Evolutionary conservation across 2,329 filamentous ascomycete species (phyloP).

Genomic region (Verticillium nonalfalfae): DNA sequence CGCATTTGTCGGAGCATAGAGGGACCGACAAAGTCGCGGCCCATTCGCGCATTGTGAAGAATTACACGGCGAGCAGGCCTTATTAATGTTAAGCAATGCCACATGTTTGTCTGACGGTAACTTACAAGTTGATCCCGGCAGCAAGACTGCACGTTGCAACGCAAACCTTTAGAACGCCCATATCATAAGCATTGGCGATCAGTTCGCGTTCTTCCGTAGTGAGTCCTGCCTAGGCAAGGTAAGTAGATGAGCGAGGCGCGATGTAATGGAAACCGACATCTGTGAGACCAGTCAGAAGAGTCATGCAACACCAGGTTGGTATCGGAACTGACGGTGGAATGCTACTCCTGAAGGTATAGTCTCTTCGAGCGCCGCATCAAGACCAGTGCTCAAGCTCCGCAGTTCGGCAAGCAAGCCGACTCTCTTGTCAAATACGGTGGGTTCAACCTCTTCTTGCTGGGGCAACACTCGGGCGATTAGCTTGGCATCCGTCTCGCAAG

Average conservation of each 20-base stretch:
- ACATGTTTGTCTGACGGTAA: background rate
- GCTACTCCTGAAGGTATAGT: constrained; percentile 63
- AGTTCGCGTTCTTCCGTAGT: constrained; percentile 71
- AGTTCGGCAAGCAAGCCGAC: constrained; percentile 60
- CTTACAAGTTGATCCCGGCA: constrained; percentile 69
- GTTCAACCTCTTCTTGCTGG: constrained; percentile 33
- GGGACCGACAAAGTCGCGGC: constrained; percentile 68
- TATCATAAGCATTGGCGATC: constrained; percentile 64
- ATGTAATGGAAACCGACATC: constrained; percentile 25
- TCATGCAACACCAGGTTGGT: no score
- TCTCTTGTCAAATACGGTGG: constrained; percentile 47
- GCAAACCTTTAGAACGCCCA: constrained; percentile 60
- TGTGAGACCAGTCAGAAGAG: constrained; percentile 10
- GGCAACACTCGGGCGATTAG: constrained; percentile 64
- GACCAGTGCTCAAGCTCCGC: constrained; percentile 56
- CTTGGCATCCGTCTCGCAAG: constrained; percentile 62
- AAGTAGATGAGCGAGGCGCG: constrained; percentile 9
- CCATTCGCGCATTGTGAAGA: constrained; percentile 69
- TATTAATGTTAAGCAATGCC: background rate
- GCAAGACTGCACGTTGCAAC: constrained; percentile 74
- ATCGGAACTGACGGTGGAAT: constrained; percentile 59
- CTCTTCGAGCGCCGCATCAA: constrained; percentile 59
- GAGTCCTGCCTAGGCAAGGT: constrained; percentile 49
- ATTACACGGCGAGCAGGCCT: constrained; percentile 65
- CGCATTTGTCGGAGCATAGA: constrained; percentile 79